phyloP scores from a whole-genome alignment of 2,329 filamentous ascomycete species.

The Emmonsiellopsis sp. region DNA sequence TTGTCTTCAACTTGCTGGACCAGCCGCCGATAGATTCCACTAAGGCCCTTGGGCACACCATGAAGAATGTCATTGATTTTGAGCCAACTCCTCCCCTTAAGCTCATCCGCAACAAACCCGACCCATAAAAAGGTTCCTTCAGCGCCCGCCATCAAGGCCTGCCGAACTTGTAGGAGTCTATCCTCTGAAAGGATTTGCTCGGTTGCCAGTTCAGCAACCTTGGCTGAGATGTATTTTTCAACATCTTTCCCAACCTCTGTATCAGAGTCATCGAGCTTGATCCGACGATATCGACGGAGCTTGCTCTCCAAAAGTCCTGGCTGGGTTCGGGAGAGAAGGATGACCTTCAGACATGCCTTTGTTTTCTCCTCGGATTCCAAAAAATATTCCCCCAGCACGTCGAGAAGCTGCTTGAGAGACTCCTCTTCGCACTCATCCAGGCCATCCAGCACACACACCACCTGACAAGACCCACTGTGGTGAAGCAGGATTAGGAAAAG shows the following conservation, averaged over 20 bases:
- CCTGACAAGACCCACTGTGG: constrained; percentile 5
- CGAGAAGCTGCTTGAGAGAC: constrained; percentile 11
- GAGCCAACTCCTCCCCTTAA: constrained; percentile 9
- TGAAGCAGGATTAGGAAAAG: constrained; percentile 10
- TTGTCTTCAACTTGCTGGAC: constrained; percentile 15
- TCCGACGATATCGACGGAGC: constrained; percentile 8
- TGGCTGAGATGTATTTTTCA: constrained; percentile 13
- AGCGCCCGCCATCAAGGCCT: constrained; percentile 13
- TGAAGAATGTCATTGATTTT: constrained; percentile 14
- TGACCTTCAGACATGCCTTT: constrained; percentile 10
- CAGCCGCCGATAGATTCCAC: constrained; percentile 15
- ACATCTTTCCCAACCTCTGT: constrained; percentile 11
- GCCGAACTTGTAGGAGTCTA: constrained; percentile 9
- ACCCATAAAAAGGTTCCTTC: constrained; percentile 21
- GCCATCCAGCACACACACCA: constrained; percentile 15
- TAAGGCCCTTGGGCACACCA: constrained; percentile 15
- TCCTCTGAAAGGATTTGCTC: constrained; percentile 12
- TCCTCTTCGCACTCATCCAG: constrained; percentile 15
- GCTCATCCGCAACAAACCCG: constrained; percentile 14
- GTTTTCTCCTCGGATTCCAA: neutral
- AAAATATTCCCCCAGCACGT: constrained; percentile 11
- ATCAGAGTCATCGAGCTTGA: constrained; percentile 12
- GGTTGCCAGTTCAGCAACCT: constrained; percentile 16
- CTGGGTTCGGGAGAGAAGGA: constrained; percentile 15
- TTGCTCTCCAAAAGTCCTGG: constrained; percentile 12